A percentile compares a stretch with the other conserved stretches of the same genome.
Evolutionary conservation across 345 rosid genomes (phyloP).

Genomic region (Carallia brachiata): DNA sequence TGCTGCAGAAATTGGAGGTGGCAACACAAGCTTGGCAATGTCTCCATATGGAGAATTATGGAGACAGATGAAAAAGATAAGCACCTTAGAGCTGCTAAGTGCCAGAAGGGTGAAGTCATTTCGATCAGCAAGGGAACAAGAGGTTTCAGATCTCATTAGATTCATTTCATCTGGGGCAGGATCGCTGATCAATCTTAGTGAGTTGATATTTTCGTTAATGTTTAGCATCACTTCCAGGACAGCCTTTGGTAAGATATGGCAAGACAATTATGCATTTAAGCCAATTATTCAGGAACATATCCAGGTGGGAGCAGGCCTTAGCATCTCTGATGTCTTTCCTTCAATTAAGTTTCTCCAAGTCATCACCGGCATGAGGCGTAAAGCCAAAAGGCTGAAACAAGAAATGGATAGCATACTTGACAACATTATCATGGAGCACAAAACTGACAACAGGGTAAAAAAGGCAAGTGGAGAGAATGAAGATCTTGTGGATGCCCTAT

Average conservation of each 20-base stretch:
- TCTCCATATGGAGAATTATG: constrained; percentile 1
- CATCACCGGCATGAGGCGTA: neutral
- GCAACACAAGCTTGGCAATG: neutral
- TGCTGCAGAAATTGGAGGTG: neutral
- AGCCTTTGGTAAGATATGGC: neutral
- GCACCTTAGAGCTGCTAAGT: constrained; percentile 3
- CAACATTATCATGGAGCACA: constrained; percentile 13
- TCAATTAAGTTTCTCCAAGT: constrained; percentile 1
- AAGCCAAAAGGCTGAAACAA: neutral
- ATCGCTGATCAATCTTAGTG: neutral
- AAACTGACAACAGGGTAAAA: neutral
- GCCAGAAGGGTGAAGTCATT: constrained; percentile 3
- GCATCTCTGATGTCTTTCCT: constrained; percentile 6
- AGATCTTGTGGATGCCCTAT: constrained; percentile 36
- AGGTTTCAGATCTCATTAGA: neutral
- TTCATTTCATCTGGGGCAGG: neutral
- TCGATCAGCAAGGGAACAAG: constrained; percentile 1
- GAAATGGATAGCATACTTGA: constrained; percentile 1
- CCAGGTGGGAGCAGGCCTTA: neutral
- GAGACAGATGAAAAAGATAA: constrained; percentile 3
- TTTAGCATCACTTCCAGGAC: neutral
- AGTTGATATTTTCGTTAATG: neutral
- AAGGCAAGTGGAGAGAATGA: neutral
- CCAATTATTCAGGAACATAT: neutral
- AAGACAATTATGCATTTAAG: neutral